These are phyloP conservation scores for Mycosarcoma mackinlayi DNA, from an alignment of 1,284 basidiomycete genomes.

Conservation along the genomic window DNA sequence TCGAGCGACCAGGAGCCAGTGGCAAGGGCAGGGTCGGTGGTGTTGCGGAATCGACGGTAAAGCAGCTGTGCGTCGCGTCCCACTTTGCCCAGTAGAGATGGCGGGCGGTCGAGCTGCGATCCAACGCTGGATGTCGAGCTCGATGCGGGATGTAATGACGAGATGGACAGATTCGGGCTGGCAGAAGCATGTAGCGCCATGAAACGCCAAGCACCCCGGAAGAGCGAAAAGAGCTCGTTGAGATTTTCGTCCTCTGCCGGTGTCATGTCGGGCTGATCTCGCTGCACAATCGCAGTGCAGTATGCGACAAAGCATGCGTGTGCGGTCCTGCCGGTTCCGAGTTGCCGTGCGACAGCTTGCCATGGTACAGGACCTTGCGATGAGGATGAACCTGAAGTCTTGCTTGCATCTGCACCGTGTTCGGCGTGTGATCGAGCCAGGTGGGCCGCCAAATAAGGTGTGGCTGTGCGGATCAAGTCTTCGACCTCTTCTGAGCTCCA, in stretches of 20 bases:
- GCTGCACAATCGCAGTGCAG: constrained; percentile 19
- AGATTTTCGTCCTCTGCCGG: constrained; percentile 27
- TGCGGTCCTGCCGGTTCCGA: constrained; percentile 26
- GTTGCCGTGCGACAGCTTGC: constrained; percentile 22
- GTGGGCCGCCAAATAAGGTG: constrained; percentile 12
- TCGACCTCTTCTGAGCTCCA: constrained; percentile 25
- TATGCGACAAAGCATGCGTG: constrained; percentile 35
- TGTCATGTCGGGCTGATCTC: constrained; percentile 31
- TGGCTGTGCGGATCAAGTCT: constrained; percentile 16
- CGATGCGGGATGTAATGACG: not conserved
- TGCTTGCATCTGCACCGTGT: not conserved
- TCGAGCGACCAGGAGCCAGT: constrained; percentile 30
- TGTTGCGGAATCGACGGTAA: constrained; percentile 39
- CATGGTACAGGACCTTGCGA: constrained; percentile 23
- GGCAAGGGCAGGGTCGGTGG: constrained; percentile 30
- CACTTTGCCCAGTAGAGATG: constrained; percentile 27
- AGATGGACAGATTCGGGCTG: constrained; percentile 14
- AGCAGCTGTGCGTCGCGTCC: constrained; percentile 20
- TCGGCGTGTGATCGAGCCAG: not conserved
- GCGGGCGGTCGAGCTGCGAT: not conserved
- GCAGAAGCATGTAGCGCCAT: constrained; percentile 26
- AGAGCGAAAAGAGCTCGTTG: constrained; percentile 34
- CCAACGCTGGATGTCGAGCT: not conserved
- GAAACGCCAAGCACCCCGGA: constrained; percentile 41
- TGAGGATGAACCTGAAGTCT: not conserved